phyloP scores from a whole-genome alignment of 139 green algal genomes.

The Auxenochlorella pyrenoidosa region DNA sequence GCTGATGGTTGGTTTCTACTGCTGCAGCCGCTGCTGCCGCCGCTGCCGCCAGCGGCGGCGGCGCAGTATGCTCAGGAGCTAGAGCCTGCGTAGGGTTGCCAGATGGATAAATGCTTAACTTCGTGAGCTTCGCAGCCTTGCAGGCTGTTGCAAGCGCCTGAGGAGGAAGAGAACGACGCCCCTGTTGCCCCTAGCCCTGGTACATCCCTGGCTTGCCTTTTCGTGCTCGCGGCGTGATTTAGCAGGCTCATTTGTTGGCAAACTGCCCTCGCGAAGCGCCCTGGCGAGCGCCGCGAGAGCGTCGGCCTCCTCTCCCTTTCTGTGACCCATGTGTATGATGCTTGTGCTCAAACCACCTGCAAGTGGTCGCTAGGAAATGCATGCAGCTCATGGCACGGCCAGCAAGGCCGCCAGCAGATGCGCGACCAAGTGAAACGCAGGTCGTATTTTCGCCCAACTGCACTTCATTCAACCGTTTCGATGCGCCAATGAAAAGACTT shows the following conservation, averaged over 20 bases:
- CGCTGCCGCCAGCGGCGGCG: not conserved
- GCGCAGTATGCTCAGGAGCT: not conserved
- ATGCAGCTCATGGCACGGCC: no score
- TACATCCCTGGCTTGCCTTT: no score
- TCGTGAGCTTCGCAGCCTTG: not conserved
- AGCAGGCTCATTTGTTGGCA: not conserved
- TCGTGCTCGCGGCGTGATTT: not conserved
- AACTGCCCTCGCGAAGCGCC: not conserved
- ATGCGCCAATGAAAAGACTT: no score
- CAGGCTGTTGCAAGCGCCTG: not conserved
- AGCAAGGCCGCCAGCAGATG: no score
- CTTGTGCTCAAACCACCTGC: not conserved
- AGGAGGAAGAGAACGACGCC: no score
- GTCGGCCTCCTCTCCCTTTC: not conserved
- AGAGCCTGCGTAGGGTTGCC: not conserved
- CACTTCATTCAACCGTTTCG: no score
- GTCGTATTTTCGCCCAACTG: no score
- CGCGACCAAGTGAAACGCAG: no score
- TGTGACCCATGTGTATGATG: not conserved
- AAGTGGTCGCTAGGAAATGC: no score
- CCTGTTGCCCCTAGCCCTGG: no score
- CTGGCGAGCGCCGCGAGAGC: slow-evolving; percentile 17
- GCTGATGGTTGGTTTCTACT: not conserved
- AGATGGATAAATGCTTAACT: not conserved
- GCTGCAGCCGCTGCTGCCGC: not conserved